Base-by-base conservation (phyloP, 768 basidiomycete species). In the Tricholoma matsutake region DNA sequence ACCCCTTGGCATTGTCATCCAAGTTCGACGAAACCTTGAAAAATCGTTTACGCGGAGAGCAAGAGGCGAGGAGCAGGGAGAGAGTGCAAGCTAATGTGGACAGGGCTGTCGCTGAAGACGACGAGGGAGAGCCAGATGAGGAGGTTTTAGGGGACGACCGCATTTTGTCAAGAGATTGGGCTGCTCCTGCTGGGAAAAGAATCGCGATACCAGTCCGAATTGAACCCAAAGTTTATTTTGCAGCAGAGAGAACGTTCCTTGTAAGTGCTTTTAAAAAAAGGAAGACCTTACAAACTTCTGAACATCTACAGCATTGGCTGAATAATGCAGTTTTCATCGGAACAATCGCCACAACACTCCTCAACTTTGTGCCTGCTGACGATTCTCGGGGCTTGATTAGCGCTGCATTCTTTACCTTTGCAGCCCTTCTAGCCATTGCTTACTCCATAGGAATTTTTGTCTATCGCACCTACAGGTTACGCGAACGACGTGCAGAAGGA, bases 161-260 rank as follows among this genome's bases (percentile, higher is more conserved):
- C 62, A 71, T 88, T 14, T 69, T 90, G 52, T 83, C 81, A 56
- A 79, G 88, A 58, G 83, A 85, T 61, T 92, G 89, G 87, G 78
- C 72, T 25, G 96, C 96, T 1, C 91, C 92, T 0, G 75, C 81
- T 43, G 96, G 96, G 10, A 98, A 98, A 79, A 82, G 83, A 64
- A 96, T 99, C 60, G 86, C 94, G 0, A 86, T 98, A 2, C 95
- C 96, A 25, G 90, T 99, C n/a, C 85, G 97, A 57, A 85, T 99
- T 52, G 97, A 99, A 73, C 97, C 97, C 29, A 99, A 99, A 76
- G 95, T 97, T 3, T 96, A 96, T 71, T 99, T 98, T 72, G 97
- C 97, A 6, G 88, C 89, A 37, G 96, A 98, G 74, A 82, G 96
- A 62, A 98, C 96, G 13, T 96, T 95, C 82, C 72, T 96, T 75